Evolutionary conservation across 805 yeast species (phyloP).

Genomic region (Clavispora fructus): DNA sequence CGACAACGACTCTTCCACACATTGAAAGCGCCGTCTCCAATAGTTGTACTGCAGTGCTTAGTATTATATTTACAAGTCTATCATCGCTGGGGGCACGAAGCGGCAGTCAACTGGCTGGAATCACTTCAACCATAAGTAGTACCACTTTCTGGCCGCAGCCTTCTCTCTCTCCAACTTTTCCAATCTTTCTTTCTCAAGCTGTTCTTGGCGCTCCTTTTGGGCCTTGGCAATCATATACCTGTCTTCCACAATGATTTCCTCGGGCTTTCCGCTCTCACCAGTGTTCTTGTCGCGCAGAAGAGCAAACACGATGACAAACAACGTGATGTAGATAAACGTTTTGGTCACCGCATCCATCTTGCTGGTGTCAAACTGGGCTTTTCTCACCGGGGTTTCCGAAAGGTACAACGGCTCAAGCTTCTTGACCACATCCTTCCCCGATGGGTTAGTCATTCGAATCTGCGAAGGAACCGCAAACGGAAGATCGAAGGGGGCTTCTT

Average conservation of each 20-base stretch:
- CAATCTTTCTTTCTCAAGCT: slow-evolving; percentile 13
- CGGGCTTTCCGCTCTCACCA: slow-evolving; percentile 41
- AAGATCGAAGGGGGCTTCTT: slow-evolving; percentile 50
- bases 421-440: slow-evolving; percentile 17
- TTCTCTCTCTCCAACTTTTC: slow-evolving; percentile 13
- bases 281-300: slow-evolving; percentile 49
- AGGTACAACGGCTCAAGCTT: slow-evolving; percentile 37
- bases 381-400: slow-evolving; percentile 40
- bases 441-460: slow-evolving; percentile 21
- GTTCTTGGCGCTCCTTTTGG: slow-evolving; percentile 13
- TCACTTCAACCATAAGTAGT: slow-evolving; percentile 45
- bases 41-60: no score
- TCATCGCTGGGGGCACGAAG: no score
- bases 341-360: slow-evolving; percentile 56
- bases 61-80: neutral
- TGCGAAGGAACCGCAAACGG: slow-evolving; percentile 47
- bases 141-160: slow-evolving; percentile 34
- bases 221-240: slow-evolving; percentile 11
- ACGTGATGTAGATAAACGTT: slow-evolving; percentile 44
- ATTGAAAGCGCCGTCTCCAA: no score
- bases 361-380: slow-evolving; percentile 41
- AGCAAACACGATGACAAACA: slow-evolving; percentile 46
- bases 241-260: slow-evolving; percentile 34
- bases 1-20: no score
- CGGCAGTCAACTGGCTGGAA: neutral